phyloP scores from a whole-genome alignment of 2,329 filamentous ascomycete species.

The Trichoderma koningiopsis region DNA sequence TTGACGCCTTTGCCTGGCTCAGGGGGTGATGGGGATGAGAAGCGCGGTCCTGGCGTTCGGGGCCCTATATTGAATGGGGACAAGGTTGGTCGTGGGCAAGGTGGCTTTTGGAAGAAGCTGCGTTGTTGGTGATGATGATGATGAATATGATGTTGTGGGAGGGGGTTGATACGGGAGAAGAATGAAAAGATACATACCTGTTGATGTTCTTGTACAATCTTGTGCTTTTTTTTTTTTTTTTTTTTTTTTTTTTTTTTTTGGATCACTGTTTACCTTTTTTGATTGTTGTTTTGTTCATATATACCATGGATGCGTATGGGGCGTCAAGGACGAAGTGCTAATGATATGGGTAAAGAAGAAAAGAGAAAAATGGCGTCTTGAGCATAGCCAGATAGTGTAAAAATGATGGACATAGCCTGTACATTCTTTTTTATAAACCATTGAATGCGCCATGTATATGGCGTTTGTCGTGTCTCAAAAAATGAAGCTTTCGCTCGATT shows the following conservation, averaged over 20 bases:
- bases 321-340: conserved; percentile 17
- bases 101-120: conserved; percentile 58
- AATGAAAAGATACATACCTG: neutral
- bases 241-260: no score
- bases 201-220: neutral
- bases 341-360: conserved; percentile 14
- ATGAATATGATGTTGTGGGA: neutral
- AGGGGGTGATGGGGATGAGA: conserved; percentile 43
- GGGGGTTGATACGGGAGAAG: neutral
- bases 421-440: neutral
- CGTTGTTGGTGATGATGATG: conserved; percentile 53
- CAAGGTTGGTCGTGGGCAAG: conserved; percentile 45
- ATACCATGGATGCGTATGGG: conserved; percentile 28
- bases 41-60: conserved; percentile 49
- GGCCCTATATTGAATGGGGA: conserved; percentile 49
- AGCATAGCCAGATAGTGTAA: neutral
- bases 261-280: conserved; percentile 7
- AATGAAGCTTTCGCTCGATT: neutral
- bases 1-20: conserved; percentile 56
- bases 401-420: neutral
- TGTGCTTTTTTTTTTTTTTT: no score
- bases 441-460: conserved; percentile 9
- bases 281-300: conserved; percentile 21
- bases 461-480: neutral
- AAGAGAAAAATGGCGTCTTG: conserved; percentile 2